phyloP scores from a whole-genome alignment of 306 rosid genomes.

The Corylus heterophylla region DNA sequence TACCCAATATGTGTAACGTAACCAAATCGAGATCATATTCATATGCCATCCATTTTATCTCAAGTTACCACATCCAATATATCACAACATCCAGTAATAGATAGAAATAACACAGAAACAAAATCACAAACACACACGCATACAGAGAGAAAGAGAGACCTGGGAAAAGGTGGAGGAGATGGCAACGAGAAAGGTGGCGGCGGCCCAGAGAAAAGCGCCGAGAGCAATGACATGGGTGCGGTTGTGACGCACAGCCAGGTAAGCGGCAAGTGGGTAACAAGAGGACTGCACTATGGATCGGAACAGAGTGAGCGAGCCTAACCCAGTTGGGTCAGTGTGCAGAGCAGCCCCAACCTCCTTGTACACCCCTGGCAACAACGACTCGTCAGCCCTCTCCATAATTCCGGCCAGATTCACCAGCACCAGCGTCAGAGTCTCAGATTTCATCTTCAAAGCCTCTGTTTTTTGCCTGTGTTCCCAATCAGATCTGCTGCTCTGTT shows the following conservation, averaged over 20 bases:
- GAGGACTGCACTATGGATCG: slow-evolving; percentile 71
- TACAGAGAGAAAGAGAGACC: slow-evolving; percentile 27
- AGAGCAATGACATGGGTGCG: slow-evolving; percentile 70
- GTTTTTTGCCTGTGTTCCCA: not conserved
- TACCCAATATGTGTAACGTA: not conserved
- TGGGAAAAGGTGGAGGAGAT: slow-evolving; percentile 65
- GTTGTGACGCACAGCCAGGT: slow-evolving; percentile 67
- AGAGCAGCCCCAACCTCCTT: slow-evolving; percentile 74
- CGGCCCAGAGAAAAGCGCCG: slow-evolving; percentile 78
- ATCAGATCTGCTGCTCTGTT: not conserved
- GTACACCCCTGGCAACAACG: slow-evolving; percentile 78
- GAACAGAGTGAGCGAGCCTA: slow-evolving; percentile 75
- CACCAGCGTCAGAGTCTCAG: slow-evolving; percentile 58
- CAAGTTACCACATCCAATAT: not conserved
- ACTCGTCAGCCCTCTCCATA: slow-evolving; percentile 77
- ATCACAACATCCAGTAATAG: not conserved
- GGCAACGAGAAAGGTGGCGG: slow-evolving; percentile 70
- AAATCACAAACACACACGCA: not conserved
- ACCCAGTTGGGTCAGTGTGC: slow-evolving; percentile 71
- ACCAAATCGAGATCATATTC: not conserved
- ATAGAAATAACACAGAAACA: not conserved
- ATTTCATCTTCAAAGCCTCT: slow-evolving; percentile 39
- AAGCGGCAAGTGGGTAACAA: slow-evolving; percentile 78
- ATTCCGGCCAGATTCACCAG: slow-evolving; percentile 67
- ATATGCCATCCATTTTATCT: not conserved